Conservation (phyloP, 2,329 filamentous ascomycete genomes). For the Ilyonectria mors-panacis region DNA sequence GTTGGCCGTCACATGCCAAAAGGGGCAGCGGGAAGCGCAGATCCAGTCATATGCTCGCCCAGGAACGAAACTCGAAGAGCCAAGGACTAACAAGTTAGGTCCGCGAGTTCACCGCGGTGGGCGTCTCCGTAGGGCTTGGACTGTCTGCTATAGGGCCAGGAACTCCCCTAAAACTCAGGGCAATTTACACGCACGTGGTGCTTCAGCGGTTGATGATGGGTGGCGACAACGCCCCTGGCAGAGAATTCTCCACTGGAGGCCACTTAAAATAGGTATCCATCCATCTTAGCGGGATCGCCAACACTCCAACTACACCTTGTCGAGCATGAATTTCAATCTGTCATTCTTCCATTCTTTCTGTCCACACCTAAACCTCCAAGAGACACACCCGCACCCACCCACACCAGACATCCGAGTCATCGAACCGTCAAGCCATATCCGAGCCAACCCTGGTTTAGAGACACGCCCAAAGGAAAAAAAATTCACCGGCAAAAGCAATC, state of each 20-base stretch:
- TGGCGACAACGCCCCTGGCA: slow-evolving; percentile 29
- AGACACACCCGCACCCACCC: slow-evolving; percentile 20
- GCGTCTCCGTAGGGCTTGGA: slow-evolving; percentile 14
- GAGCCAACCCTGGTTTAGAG: slow-evolving; percentile 38
- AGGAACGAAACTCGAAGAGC: neutral
- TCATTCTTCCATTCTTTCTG: slow-evolving; percentile 10
- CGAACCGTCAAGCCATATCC: slow-evolving; percentile 33
- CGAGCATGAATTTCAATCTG: slow-evolving; percentile 3
- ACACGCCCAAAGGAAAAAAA: slow-evolving; percentile 16
- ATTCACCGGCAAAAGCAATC: slow-evolving; percentile 22
- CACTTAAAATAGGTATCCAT: slow-evolving; percentile 30
- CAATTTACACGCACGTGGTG: slow-evolving; percentile 42
- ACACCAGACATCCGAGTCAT: slow-evolving; percentile 25
- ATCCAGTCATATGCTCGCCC: slow-evolving; percentile 9
- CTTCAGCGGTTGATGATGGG: slow-evolving; percentile 23
- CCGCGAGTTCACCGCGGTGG: neutral
- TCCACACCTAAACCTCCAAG: slow-evolving; percentile 20
- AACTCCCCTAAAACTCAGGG: slow-evolving; percentile 41
- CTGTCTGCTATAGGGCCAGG: slow-evolving; percentile 23
- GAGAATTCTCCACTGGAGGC: slow-evolving; percentile 32
- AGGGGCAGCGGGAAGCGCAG: slow-evolving; percentile 15
- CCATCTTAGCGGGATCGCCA: slow-evolving; percentile 27
- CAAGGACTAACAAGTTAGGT: neutral
- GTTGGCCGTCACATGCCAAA: slow-evolving; percentile 13
- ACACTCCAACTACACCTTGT: slow-evolving; percentile 1